phyloP scores from a whole-genome alignment of 208 protist genomes.

The Trypanosoma theileri region DNA sequence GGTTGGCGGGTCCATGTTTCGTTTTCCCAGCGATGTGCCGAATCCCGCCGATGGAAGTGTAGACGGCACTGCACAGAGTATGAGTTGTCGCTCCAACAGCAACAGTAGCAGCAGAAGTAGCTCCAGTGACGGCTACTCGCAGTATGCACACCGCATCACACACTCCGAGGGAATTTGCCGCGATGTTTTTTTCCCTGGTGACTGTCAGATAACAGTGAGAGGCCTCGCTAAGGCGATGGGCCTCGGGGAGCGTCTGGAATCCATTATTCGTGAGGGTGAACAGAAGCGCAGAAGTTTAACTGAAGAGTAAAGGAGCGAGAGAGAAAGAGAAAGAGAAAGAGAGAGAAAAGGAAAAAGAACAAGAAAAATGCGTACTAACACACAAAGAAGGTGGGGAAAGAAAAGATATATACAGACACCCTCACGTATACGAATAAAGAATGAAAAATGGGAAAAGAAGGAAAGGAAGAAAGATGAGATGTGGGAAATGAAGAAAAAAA shows the following conservation, averaged over 20 bases:
- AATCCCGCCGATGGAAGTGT: background rate
- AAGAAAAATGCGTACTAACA: background rate
- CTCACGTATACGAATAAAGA: background rate
- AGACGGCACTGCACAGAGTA: background rate
- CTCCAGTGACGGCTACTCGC: constrained; percentile 58
- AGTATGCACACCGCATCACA: constrained; percentile 35
- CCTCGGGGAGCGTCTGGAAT: constrained; percentile 35
- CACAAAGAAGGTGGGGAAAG: background rate
- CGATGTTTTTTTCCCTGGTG: constrained; percentile 75
- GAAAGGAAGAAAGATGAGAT: background rate
- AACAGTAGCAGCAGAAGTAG: constrained; percentile 24
- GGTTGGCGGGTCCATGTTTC: constrained; percentile 70
- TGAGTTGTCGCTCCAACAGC: background rate
- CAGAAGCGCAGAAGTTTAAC: constrained; percentile 5
- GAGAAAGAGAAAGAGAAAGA: background rate
- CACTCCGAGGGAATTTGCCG: constrained; percentile 35
- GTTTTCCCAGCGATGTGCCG: constrained; percentile 51
- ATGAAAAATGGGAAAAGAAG: constrained; percentile 1
- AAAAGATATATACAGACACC: constrained; percentile 1
- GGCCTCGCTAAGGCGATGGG: constrained; percentile 52
- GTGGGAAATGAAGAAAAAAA: background rate
- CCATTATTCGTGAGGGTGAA: constrained; percentile 13
- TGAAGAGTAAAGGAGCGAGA: background rate
- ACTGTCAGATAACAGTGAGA: constrained; percentile 68
- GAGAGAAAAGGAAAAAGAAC: background rate